Conservation (phyloP, 2,329 filamentous ascomycete genomes). For the Sclerotinia trifoliorum region DNA sequence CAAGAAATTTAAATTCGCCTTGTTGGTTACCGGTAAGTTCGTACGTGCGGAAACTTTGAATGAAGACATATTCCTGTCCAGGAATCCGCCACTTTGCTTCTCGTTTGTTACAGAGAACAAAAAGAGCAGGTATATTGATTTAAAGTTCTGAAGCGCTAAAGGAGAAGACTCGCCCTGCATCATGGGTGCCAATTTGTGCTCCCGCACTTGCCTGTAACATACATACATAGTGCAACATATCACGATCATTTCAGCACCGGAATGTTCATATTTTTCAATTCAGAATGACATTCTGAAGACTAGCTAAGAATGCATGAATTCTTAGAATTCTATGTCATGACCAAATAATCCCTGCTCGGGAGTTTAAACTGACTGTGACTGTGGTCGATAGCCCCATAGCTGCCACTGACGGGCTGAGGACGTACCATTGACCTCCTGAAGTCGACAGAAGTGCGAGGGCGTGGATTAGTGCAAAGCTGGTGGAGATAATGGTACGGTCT, state of each 20-base stretch:
- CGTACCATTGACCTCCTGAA: background rate
- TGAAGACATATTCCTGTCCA: background rate
- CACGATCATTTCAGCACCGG: background rate
- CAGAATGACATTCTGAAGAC: background rate
- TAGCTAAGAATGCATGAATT: background rate
- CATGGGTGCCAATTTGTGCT: background rate
- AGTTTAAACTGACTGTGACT: background rate
- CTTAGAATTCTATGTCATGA: background rate
- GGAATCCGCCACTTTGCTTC: background rate
- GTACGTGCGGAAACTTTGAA: background rate
- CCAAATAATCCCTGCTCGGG: background rate
- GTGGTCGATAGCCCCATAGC: background rate
- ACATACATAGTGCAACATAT: background rate
- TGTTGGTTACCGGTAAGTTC: background rate
- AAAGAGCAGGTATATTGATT: background rate
- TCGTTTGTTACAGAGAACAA: background rate
- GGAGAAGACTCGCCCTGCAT: background rate
- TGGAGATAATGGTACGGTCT: slow-evolving; percentile 14
- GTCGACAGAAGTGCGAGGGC: background rate
- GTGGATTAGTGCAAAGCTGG: background rate
- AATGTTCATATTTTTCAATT: background rate
- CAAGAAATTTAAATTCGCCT: background rate
- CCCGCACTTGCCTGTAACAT: background rate
- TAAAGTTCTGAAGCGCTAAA: background rate
- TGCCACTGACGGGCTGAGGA: background rate